Evolutionary conservation across 2,329 filamentous ascomycete genomes (phyloP), one percentile per base, ranked within the genome.

Genomic region (Trichoderma hamatum): DNA sequence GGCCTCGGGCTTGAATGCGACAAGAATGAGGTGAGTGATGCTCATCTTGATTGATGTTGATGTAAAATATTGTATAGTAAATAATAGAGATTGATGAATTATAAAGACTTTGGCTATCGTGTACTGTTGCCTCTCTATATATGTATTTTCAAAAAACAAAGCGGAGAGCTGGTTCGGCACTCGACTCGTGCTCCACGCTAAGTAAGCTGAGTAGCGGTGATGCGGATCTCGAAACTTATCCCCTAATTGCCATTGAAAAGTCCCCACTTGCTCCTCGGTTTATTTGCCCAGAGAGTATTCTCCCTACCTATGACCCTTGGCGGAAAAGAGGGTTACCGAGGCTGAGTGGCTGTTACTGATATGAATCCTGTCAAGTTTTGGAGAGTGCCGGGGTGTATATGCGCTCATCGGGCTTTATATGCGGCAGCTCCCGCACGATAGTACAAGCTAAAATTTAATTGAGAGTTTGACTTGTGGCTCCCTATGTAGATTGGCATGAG

Each of bases 1-100:
- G 1, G 82, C 77, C 0, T 49, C 46, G 21, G 46, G n/a, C n/a
- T 49, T 49, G 46, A 49, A 49, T 11, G 46, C 19, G n/a, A 49
- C n/a, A 9, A 49, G 46, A 24, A 49, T 49, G n/a, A 49, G n/a
- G 46, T 49, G 46, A 6, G n/a, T 13, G 46, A 49, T 49, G 9
- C 46, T 49, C 46, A 49, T 49, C 9, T 49, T 49, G 46, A 13
- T 13, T 4, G 10, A 24, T 5, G n/a, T 1, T 2, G 13, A 9
- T 49, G 46, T 24, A 24, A 24, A 49, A 1, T 43, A 43, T n/a
- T 10, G 19, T 49, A 24, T 3, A 49, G n/a, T 24, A 49, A 24
- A 24, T 11, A 21, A 24, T 5, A 49, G 24, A 49, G 13, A 13
- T n/a, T 9, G 16, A 14, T 3, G 2, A n/a, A 49, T 13, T n/a